Base-by-base conservation (phyloP, 371 early-diverging fungal genomes). In the Circinella umbellata region DNA sequence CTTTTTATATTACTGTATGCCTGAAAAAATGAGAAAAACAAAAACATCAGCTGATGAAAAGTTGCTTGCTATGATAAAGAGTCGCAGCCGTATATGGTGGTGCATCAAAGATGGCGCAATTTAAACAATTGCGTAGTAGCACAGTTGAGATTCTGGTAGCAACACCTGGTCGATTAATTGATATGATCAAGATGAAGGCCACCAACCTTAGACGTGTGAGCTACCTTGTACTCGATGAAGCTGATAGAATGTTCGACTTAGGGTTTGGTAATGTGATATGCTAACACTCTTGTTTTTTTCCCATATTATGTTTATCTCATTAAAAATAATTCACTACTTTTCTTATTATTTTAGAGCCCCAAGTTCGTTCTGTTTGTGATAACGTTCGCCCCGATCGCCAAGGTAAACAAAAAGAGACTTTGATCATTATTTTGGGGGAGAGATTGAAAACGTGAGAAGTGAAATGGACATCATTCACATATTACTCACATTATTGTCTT, bases 161-260 rank as follows among this genome's bases (percentile, higher is more conserved):
- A 1, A 96, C 98, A 1, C 99, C 99, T 48, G 99, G 99, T 48
- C 86, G 99, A 64, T 80, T 99, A 66, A 95, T 97, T 77, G 99
- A 99, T 76, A 90, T 99, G 92, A 87, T 97, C 64, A 91, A 94
- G 64, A 90, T 93, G 79, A 90, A 91, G 65, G 93, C 91, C 42
- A 91, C 95, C n/a, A 96, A 94, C 73, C 83, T 98, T 49, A 85
- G 86, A 59, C 88, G 98, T 57, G 95, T 96, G 3, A 95, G 96
- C 27, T 98, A 93, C 75, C 80, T 98, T 34, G 97, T 98, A 3
- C 80, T 98, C 72, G 98, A 98, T 81, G 98, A 98, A 81, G 99
- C 96, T 8, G 96, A 97, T 77, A 88, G 96, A 57, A 95, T 96
- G 92, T 88, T 99, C 72, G 98, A 98, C 81, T 92, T 97, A 89